phyloP scores from a whole-genome alignment of 148 eudicot genomes.

The Vaccinium macrocarpon region DNA sequence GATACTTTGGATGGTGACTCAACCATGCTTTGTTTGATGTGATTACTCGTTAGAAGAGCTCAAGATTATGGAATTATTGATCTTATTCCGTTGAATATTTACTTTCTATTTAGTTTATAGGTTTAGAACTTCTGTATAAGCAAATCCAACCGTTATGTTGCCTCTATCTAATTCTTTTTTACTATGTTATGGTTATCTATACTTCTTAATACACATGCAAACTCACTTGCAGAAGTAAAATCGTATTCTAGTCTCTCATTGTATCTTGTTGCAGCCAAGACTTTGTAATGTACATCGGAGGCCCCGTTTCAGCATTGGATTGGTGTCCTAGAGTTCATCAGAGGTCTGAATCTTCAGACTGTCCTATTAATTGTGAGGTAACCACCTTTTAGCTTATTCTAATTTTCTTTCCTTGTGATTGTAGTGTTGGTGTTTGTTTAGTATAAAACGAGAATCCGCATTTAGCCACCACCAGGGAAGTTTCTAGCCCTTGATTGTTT shows the following conservation, averaged over 20 bases:
- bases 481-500: not conserved
- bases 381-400: not conserved
- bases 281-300: slow-evolving; percentile 81
- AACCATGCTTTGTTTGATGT: too few species aligned
- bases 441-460: not conserved
- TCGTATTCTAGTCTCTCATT: slow-evolving; percentile 17
- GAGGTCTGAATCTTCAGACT: slow-evolving; percentile 21
- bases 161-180: not conserved
- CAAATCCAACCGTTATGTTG: not conserved
- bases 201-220: not conserved
- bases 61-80: too few species aligned
- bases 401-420: not conserved
- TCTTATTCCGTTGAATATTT: too few species aligned
- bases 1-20: too few species aligned
- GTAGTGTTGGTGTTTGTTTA: not conserved
- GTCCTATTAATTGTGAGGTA: slow-evolving; percentile 60
- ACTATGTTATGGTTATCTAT: not conserved
- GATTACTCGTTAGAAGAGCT: too few species aligned
- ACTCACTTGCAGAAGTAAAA: not conserved
- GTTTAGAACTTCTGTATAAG: not conserved
- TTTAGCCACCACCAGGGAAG: slow-evolving; percentile 3
- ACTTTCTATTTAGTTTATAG: not conserved
- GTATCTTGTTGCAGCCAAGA: slow-evolving; percentile 67
- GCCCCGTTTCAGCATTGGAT: slow-evolving; percentile 82
- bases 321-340: slow-evolving; percentile 77